phyloP scores from a whole-genome alignment of 768 basidiomycete species.

The Russula sp. region DNA sequence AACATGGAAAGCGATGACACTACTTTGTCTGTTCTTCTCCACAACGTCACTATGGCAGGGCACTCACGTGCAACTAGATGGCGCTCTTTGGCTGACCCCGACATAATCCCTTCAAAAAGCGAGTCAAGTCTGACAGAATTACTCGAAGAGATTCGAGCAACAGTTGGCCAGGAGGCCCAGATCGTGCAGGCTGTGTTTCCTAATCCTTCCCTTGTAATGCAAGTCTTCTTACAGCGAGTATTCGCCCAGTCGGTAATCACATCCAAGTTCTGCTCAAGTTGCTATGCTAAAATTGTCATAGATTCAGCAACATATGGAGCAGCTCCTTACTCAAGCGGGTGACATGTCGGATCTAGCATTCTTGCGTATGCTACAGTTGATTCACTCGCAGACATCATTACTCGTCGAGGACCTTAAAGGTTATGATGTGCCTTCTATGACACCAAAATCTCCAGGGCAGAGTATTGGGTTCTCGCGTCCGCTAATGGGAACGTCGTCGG shows the following conservation, averaged over 20 bases:
- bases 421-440: slow-evolving; percentile 73
- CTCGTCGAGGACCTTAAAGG: slow-evolving; percentile 89
- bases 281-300: slow-evolving; percentile 30
- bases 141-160: slow-evolving; percentile 81
- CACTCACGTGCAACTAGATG: slow-evolving; percentile 48
- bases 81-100: slow-evolving; percentile 73
- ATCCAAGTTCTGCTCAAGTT: neutral
- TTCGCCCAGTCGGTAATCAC: slow-evolving; percentile 90
- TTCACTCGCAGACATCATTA: slow-evolving; percentile 68
- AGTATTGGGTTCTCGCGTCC: slow-evolving; percentile 54
- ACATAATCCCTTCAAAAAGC: slow-evolving; percentile 63
- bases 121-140: slow-evolving; percentile 77
- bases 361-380: slow-evolving; percentile 83
- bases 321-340: slow-evolving; percentile 68
- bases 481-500: slow-evolving; percentile 38
- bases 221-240: slow-evolving; percentile 93
- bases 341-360: slow-evolving; percentile 84
- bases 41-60: neutral
- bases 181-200: slow-evolving; percentile 99
- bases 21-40: slow-evolving; percentile 40
- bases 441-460: slow-evolving; percentile 60
- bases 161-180: slow-evolving; percentile 92
- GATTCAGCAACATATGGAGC: slow-evolving; percentile 97
- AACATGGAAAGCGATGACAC: slow-evolving; percentile 49
- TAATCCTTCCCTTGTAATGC: slow-evolving; percentile 93